Evolutionary conservation across 148 eudicot genomes (phyloP).

Genomic region (Vaccinium darrowii): DNA sequence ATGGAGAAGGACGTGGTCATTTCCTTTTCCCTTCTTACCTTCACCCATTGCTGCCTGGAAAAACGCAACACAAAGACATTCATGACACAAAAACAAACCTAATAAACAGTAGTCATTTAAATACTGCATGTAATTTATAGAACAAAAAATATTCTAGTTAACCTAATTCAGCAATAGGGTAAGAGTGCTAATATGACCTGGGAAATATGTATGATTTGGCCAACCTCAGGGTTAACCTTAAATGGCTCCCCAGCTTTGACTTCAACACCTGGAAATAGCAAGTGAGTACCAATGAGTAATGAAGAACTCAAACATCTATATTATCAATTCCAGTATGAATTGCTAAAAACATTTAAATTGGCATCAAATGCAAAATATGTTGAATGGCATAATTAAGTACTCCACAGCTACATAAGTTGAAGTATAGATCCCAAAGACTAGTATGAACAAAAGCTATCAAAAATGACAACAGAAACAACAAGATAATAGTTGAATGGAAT

Average conservation of each 20-base stretch:
- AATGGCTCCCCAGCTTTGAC: constrained; percentile 54
- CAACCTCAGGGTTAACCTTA: constrained; percentile 35
- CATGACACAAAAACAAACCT: not conserved
- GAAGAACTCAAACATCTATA: not conserved
- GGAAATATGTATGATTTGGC: constrained; percentile 58
- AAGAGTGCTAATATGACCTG: constrained; percentile 32
- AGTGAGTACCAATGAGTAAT: not conserved
- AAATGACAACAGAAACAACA: not conserved
- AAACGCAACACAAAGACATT: not conserved
- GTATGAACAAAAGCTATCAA: not conserved
- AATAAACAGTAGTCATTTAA: not conserved
- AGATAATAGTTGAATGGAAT: not conserved
- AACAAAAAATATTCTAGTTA: not conserved
- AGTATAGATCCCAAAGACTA: not conserved
- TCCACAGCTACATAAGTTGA: not conserved
- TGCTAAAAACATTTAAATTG: not conserved
- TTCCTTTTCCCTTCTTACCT: constrained; percentile 51
- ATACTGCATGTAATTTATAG: not conserved
- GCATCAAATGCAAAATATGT: not conserved
- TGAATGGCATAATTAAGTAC: not conserved
- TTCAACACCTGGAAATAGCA: constrained; percentile 56
- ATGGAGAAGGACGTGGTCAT: constrained; percentile 35
- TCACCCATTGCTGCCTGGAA: constrained; percentile 73
- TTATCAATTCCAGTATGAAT: not conserved
- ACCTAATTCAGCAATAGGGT: constrained; percentile 7